A percentile compares a stretch with the other conserved stretches of the same genome.
phyloP scores from a whole-genome alignment of 441 rosid species.

The Jatropha multifida region DNA sequence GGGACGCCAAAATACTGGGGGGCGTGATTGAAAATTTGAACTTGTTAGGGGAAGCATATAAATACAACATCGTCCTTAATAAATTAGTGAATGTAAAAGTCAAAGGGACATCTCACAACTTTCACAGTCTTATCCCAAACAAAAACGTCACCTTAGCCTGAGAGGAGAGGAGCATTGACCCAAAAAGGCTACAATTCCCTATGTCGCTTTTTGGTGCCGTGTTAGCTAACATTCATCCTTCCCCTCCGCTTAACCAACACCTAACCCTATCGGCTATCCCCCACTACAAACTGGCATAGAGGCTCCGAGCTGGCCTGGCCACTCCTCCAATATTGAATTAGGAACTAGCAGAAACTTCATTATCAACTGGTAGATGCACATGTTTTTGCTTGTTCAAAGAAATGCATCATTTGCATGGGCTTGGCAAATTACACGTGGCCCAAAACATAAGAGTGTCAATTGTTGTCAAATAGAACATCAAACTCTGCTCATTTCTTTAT shows the following conservation, averaged over 20 bases:
- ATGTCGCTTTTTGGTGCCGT: constrained; percentile 27
- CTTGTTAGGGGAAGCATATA: not conserved
- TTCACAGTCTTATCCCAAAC: not conserved
- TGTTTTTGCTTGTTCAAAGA: too few species aligned
- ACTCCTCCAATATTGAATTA: too few species aligned
- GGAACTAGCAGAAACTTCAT: too few species aligned
- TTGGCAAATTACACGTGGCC: too few species aligned
- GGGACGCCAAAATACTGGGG: not conserved
- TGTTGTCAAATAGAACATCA: too few species aligned
- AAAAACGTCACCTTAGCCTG: constrained; percentile 16
- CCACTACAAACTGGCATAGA: too few species aligned
- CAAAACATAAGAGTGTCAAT: too few species aligned
- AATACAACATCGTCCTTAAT: too few species aligned
- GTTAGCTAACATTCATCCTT: constrained; percentile 7
- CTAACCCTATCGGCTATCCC: not conserved
- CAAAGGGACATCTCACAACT: constrained; percentile 10
- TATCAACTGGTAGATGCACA: too few species aligned
- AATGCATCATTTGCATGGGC: too few species aligned
- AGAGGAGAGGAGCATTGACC: not conserved
- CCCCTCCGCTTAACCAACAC: not conserved
- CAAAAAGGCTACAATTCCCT: constrained; percentile 25
- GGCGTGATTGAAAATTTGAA: not conserved
- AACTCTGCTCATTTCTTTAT: too few species aligned
- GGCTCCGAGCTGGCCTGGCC: too few species aligned
- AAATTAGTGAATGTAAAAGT: constrained; percentile 3